Evolutionary conservation across 176 grass and related monocot species (phyloP), one percentile per base, ranked within the genome.

Genomic region (Oryza longistaminata): DNA sequence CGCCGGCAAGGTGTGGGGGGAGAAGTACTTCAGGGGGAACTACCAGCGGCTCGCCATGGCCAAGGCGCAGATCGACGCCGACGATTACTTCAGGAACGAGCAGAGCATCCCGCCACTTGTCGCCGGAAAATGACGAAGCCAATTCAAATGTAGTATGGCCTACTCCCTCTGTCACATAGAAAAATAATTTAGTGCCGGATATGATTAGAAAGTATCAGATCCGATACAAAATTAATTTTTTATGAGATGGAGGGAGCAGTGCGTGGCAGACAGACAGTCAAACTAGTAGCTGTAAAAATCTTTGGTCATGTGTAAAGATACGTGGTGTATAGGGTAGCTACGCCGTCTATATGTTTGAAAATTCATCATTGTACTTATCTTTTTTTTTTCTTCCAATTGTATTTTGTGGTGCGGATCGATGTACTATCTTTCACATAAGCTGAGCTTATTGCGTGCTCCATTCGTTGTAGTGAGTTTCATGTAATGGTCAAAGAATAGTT

Each of bases 71-170:
- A 73, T 88, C 0, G 88, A 90, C 82, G 88, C 91, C 0, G 62
- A 74, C 0, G 83, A 93, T 58, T 93, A 88, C 74, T 93, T 93
- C 78, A 85, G 88, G 25, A 88, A 93, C 37, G 85, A 90, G 74
- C 85, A 90, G 73, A 90, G 85, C 64, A 75, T 93, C 66, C 85
- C 91, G 11, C 91, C 91, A 25, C 24, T 80, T 2, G 12, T 64
- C 7, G 25, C 4, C 1, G 48, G 21, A 4, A 62, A 89, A 1
- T 85, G 15, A 34, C 4, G 0, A 66, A 66, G 29, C 14, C 12
- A 50, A 3, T 35, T 35, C 34, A 35, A 35, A 48, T 44, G 29
- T 3, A 31, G 29, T 2, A 31, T 31, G 1, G 33, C 11, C 6
- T 53, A 9, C 50, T 31, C 29, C 29, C 29, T 31, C 29, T 2